Conservation (phyloP, 148 eudicot species). For the Persicaria maculosa region DNA sequence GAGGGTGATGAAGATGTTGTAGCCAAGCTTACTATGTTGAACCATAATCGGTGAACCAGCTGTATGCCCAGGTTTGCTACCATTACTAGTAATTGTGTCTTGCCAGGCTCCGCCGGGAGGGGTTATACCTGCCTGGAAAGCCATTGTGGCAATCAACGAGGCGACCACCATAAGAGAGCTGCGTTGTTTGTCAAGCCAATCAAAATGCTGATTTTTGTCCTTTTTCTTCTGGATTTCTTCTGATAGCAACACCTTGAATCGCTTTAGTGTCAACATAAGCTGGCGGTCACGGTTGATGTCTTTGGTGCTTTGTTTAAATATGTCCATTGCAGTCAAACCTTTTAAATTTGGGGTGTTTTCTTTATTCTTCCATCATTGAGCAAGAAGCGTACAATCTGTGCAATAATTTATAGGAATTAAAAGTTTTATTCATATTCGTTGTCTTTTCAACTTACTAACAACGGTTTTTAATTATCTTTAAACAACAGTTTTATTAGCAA, state of each 20-base stretch:
- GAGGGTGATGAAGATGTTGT: neutral
- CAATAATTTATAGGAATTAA: neutral
- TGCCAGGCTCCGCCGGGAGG: conserved; percentile 38
- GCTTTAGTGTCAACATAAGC: neutral
- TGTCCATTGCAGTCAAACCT: conserved; percentile 27
- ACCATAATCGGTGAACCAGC: conserved; percentile 20
- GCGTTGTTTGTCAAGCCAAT: conserved; percentile 17
- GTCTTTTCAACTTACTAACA: too few species aligned
- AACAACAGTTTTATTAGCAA: too few species aligned
- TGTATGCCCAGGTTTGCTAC: neutral
- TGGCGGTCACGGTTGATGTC: neutral
- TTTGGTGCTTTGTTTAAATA: too few species aligned
- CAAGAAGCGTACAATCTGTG: conserved; percentile 18
- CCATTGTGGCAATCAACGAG: conserved; percentile 32
- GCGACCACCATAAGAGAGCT: conserved; percentile 26
- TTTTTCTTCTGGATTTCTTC: neutral
- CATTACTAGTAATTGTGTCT: neutral
- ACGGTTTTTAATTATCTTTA: too few species aligned
- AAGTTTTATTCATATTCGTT: too few species aligned
- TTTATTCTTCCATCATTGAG: conserved; percentile 15
- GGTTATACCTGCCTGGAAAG: conserved; percentile 26
- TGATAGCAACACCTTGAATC: conserved; percentile 7
- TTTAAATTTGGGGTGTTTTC: conserved; percentile 17
- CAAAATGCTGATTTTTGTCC: neutral
- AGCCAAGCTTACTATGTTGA: neutral